Conservation (phyloP, 176 grass and related monocot genomes). For the Rhynchospora tenuis region DNA sequence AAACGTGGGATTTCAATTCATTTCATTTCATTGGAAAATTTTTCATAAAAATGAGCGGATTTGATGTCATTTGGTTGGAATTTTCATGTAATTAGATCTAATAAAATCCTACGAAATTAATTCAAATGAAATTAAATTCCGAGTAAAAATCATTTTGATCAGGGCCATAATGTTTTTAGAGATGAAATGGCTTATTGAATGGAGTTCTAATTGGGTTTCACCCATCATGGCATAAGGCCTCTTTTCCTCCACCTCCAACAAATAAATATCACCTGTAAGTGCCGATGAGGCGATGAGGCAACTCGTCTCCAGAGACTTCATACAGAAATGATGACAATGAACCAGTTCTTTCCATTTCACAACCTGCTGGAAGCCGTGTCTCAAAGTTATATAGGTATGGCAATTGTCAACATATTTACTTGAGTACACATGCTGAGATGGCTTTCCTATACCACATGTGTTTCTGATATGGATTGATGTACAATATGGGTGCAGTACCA, state of each 20-base stretch:
- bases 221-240: slow-evolving; percentile 45
- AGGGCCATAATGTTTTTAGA: slow-evolving; percentile 46
- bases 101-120: too few relatives aligned
- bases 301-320: slow-evolving; percentile 34
- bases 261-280: slow-evolving; percentile 16
- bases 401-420: slow-evolving; percentile 31
- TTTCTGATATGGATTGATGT: neutral
- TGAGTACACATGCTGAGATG: neutral
- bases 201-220: slow-evolving; percentile 88
- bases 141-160: too few relatives aligned
- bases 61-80: too few relatives aligned
- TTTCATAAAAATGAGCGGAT: too few relatives aligned
- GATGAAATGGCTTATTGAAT: slow-evolving; percentile 87
- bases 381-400: slow-evolving; percentile 51
- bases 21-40: too few relatives aligned
- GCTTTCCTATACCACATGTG: neutral
- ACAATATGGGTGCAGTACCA: neutral
- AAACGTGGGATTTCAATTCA: too few relatives aligned
- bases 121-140: too few relatives aligned
- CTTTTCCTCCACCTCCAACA: slow-evolving; percentile 55
- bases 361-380: slow-evolving; percentile 27
- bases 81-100: too few relatives aligned
- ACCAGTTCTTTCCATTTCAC: slow-evolving; percentile 59
- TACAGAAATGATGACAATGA: slow-evolving; percentile 62
- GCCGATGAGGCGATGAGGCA: slow-evolving; percentile 41